A percentile compares a stretch with the other conserved stretches of the same genome.
These are phyloP conservation scores for Cerioporus squamosus DNA, from an alignment of 1,284 basidiomycete genomes.

Conservation along the genomic window DNA sequence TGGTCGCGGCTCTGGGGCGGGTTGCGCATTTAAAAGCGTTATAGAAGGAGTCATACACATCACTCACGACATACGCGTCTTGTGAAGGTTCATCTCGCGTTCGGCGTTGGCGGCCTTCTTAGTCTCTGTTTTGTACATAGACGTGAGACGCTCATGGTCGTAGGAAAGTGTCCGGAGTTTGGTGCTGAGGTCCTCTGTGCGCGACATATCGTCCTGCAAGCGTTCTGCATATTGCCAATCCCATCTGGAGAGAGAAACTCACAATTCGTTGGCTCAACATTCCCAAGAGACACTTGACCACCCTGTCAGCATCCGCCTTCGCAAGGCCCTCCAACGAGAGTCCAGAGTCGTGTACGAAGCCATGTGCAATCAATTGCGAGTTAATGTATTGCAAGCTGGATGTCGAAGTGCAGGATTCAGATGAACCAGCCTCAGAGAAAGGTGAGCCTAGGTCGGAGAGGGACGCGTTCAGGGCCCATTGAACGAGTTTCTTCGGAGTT, in stretches of 20 bases:
- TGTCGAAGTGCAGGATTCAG: constrained; percentile 32
- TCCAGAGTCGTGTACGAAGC: constrained; percentile 70
- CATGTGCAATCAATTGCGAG: constrained; percentile 79
- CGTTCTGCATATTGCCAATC: neutral
- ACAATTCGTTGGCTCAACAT: constrained; percentile 83
- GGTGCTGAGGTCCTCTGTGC: constrained; percentile 77
- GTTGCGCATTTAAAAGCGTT: neutral
- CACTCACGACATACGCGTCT: constrained; percentile 73
- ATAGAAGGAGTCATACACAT: neutral
- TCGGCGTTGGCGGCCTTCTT: constrained; percentile 71
- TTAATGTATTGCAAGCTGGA: constrained; percentile 71
- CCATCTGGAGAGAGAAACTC: constrained; percentile 35
- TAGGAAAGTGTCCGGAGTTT: constrained; percentile 81
- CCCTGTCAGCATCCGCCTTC: constrained; percentile 62
- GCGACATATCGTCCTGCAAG: constrained; percentile 75
- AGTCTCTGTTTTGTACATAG: constrained; percentile 60
- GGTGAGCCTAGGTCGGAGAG: constrained; percentile 35
- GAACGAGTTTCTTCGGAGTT: constrained; percentile 36
- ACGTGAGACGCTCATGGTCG: constrained; percentile 78
- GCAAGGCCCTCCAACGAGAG: constrained; percentile 65
- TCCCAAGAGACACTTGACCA: constrained; percentile 77
- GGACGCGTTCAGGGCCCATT: constrained; percentile 37
- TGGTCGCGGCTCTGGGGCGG: constrained; percentile 51
- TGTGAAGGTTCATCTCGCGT: constrained; percentile 73
- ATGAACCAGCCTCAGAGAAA: constrained; percentile 32